phyloP scores from a whole-genome alignment of 352 stramenopile genomes.

The Phytophthora aleatoria region DNA sequence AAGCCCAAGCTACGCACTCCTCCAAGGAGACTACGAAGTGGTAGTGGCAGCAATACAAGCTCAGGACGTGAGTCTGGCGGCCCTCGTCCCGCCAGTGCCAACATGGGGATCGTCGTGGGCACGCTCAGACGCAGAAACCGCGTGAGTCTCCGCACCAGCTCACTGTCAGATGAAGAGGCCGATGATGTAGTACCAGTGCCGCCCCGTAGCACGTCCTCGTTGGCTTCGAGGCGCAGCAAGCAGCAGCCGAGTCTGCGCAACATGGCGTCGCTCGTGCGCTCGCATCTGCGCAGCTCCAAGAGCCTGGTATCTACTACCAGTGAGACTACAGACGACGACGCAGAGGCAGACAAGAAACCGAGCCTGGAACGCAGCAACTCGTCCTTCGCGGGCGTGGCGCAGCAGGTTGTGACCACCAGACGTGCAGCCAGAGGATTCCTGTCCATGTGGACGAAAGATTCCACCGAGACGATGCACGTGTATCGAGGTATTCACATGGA shows the following conservation, averaged over 20 bases:
- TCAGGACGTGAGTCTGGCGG: slow-evolving; percentile 19
- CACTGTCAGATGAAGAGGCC: slow-evolving; percentile 38
- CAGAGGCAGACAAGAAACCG: slow-evolving; percentile 7
- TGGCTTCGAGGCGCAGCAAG: slow-evolving; percentile 36
- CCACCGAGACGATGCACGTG: slow-evolving; percentile 49
- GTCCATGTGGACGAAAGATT: slow-evolving; percentile 74
- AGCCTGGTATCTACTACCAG: slow-evolving; percentile 7
- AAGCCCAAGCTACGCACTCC: slow-evolving; percentile 33
- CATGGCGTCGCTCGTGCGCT: slow-evolving; percentile 64
- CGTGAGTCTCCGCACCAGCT: slow-evolving; percentile 27
- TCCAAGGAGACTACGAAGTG: slow-evolving; percentile 54
- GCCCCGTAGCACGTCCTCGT: slow-evolving; percentile 5
- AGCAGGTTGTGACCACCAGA: slow-evolving; percentile 74
- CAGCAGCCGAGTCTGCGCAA: slow-evolving; percentile 63
- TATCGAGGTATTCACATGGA: slow-evolving; percentile 90
- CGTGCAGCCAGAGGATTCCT: slow-evolving; percentile 74
- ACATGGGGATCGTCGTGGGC: slow-evolving; percentile 47
- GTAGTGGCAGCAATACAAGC: slow-evolving; percentile 47
- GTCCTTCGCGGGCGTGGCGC: slow-evolving; percentile 77
- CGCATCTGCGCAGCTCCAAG: slow-evolving; percentile 57
- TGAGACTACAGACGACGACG: slow-evolving; percentile 4
- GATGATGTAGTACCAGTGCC: slow-evolving; percentile 26
- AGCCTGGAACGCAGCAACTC: slow-evolving; percentile 38
- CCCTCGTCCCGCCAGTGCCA: slow-evolving; percentile 34
- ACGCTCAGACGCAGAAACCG: slow-evolving; percentile 46